phyloP scores from a whole-genome alignment of 495 filamentous ascomycete genomes.

The Penicillium cosmopolitanum region DNA sequence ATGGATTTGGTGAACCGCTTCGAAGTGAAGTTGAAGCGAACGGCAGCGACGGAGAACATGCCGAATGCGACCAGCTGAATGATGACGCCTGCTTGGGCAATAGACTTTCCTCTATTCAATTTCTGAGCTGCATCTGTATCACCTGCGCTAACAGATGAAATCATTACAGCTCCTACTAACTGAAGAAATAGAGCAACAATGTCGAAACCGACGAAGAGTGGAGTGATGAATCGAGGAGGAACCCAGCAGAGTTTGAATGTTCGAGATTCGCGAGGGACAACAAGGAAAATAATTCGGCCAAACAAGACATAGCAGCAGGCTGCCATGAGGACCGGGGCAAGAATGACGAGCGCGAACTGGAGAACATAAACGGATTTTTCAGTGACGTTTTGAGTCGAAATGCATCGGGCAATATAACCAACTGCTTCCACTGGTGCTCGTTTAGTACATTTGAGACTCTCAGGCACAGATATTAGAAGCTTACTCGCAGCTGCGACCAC shows the following conservation, averaged over 20 bases:
- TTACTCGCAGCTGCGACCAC: constrained; percentile 48
- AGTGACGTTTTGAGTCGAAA: constrained; percentile 36
- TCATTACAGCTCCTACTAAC: constrained; percentile 35
- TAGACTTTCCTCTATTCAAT: constrained; percentile 41
- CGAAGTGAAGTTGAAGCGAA: constrained; percentile 45
- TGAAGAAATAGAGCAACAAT: constrained; percentile 36
- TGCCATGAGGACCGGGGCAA: constrained; percentile 51
- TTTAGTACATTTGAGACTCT: neutral
- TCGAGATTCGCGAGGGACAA: constrained; percentile 42
- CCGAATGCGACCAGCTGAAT: constrained; percentile 48
- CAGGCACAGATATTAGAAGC: constrained; percentile 7
- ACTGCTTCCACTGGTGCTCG: constrained; percentile 44
- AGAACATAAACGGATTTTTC: constrained; percentile 35
- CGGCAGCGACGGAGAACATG: constrained; percentile 43
- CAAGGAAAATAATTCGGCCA: constrained; percentile 50
- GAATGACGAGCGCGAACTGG: constrained; percentile 43
- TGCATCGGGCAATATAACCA: constrained; percentile 46
- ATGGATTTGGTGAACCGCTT: constrained; percentile 37
- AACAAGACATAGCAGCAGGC: constrained; percentile 61
- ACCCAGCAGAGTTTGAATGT: constrained; percentile 50
- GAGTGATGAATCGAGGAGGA: constrained; percentile 43
- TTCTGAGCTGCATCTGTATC: constrained; percentile 31
- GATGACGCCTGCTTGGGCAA: constrained; percentile 44
- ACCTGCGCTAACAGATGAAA: constrained; percentile 33
- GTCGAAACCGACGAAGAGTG: constrained; percentile 39